These are phyloP conservation scores for Benincasa hispida DNA, from an alignment of 306 rosid species.

Conservation along the genomic window DNA sequence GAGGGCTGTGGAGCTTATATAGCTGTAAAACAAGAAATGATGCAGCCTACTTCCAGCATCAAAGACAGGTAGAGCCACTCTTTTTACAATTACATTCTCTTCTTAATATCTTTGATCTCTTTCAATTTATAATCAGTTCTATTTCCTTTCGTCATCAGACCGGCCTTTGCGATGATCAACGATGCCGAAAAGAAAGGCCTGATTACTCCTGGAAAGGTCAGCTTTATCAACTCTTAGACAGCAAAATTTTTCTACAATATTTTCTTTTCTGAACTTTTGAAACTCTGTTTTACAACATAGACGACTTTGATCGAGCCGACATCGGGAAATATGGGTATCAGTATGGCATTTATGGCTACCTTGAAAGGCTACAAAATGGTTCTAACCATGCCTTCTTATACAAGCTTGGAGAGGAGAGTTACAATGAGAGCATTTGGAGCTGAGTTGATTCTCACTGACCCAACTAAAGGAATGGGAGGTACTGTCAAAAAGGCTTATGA, in stretches of 20 bases:
- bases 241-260: not conserved
- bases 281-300: slow-evolving; percentile 13
- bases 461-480: slow-evolving; percentile 69
- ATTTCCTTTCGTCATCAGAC: slow-evolving; percentile 17
- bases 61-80: slow-evolving; percentile 61
- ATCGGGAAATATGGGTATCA: slow-evolving; percentile 90
- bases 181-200: slow-evolving; percentile 44
- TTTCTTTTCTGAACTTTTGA: not conserved
- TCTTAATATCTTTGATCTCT: not conserved
- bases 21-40: slow-evolving; percentile 97
- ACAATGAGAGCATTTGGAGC: slow-evolving; percentile 90
- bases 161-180: slow-evolving; percentile 34
- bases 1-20: slow-evolving; percentile 91
- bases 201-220: slow-evolving; percentile 43
- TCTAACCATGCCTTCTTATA: slow-evolving; percentile 70
- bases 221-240: not conserved
- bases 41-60: slow-evolving; percentile 93
- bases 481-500: slow-evolving; percentile 78
- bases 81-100: not conserved
- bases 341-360: slow-evolving; percentile 77
- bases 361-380: slow-evolving; percentile 78
- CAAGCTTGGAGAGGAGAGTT: slow-evolving; percentile 68
- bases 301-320: slow-evolving; percentile 78
- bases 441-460: slow-evolving; percentile 75
- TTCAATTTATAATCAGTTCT: not conserved